phyloP scores from a whole-genome alignment of 2,329 filamentous ascomycete species.

The Pseudogymnoascus sp. region DNA sequence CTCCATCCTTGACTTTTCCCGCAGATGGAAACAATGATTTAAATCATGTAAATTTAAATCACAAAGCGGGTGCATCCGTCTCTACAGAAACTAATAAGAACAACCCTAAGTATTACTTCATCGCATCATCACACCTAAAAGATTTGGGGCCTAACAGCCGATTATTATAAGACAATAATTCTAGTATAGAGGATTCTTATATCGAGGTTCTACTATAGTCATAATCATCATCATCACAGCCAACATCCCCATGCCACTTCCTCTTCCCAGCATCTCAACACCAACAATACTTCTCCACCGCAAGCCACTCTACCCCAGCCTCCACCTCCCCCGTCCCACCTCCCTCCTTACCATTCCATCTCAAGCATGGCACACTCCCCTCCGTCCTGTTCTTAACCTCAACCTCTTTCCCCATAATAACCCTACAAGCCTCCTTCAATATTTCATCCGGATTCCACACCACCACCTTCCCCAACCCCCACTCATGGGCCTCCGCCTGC shows the following conservation, averaged over 20 bases:
- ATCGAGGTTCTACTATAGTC: background rate
- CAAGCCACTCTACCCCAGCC: background rate
- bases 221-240: background rate
- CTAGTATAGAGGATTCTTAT: background rate
- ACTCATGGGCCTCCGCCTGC: constrained; percentile 28
- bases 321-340: background rate
- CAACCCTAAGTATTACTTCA: background rate
- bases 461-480: constrained; percentile 30
- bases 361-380: background rate
- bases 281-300: background rate
- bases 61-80: too few relatives aligned
- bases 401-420: background rate
- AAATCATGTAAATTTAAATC: too few relatives aligned
- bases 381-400: background rate
- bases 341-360: background rate
- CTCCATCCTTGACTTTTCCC: background rate
- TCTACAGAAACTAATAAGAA: background rate
- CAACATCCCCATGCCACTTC: background rate
- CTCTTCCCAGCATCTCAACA: background rate
- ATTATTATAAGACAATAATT: background rate
- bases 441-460: constrained; percentile 32
- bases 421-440: constrained; percentile 25
- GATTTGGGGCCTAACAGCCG: background rate
- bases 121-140: background rate
- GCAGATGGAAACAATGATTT: background rate